phyloP scores from a whole-genome alignment of 805 yeast genomes.

The Nakazawaea pomicola region DNA sequence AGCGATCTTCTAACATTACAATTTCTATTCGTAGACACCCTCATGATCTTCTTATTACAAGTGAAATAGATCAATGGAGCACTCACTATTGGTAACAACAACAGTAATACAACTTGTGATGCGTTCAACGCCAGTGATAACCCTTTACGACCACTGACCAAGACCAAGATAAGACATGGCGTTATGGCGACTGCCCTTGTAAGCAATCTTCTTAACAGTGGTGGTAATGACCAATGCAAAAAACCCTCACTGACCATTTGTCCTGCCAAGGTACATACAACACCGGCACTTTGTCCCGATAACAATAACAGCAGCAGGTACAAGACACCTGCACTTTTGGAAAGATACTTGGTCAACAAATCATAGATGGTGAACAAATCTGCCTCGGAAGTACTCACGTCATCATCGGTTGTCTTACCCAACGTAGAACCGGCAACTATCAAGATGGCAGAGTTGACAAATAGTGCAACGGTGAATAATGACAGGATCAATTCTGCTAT shows the following conservation, averaged over 20 bases:
- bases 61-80: conserved; percentile 87
- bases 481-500: conserved; percentile 67
- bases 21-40: conserved; percentile 33
- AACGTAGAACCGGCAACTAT: conserved; percentile 79
- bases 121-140: conserved; percentile 68
- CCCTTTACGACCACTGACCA: conserved; percentile 70
- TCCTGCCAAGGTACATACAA: conserved; percentile 90
- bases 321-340: conserved; percentile 75
- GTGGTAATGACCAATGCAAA: conserved; percentile 71
- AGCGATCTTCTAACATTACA: not conserved
- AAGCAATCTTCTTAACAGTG: conserved; percentile 73
- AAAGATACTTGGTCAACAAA: conserved; percentile 53
- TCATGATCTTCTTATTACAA: conserved; percentile 64
- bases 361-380: conserved; percentile 76
- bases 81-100: conserved; percentile 75
- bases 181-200: conserved; percentile 76
- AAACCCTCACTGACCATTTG: conserved; percentile 92
- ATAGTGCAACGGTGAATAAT: conserved; percentile 73
- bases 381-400: conserved; percentile 48
- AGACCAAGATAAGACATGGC: conserved; percentile 73
- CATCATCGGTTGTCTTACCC: conserved; percentile 63
- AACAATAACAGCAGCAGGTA: conserved; percentile 81
- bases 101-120: conserved; percentile 81
- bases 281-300: conserved; percentile 88
- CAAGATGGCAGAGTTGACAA: conserved; percentile 80